phyloP scores from a whole-genome alignment of 176 grass and related monocot genomes.

The Lolium multiflorum region DNA sequence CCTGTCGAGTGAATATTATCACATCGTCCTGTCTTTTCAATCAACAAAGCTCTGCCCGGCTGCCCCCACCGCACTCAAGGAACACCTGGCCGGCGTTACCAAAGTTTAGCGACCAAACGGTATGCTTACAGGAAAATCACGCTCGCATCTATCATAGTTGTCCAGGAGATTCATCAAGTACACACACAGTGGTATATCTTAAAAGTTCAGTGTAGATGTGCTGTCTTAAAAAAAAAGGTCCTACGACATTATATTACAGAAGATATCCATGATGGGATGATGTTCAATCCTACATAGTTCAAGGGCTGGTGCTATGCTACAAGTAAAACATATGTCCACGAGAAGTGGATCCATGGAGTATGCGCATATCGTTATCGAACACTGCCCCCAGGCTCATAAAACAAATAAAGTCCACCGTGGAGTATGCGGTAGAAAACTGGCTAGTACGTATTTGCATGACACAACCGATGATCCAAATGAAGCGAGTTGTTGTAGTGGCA shows the following conservation, averaged over 20 bases:
- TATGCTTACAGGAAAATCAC: constrained; percentile 19
- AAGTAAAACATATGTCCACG: background rate
- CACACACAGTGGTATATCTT: background rate
- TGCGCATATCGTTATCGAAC: background rate
- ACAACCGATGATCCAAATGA: background rate
- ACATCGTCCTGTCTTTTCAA: background rate
- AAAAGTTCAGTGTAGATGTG: background rate
- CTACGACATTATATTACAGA: background rate
- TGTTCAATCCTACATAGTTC: background rate
- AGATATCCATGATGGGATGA: background rate
- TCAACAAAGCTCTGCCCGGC: background rate
- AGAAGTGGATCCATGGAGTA: background rate
- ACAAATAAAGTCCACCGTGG: background rate
- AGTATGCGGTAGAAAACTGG: background rate
- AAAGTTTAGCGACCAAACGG: background rate
- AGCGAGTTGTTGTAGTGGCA: background rate
- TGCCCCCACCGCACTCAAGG: too few species aligned
- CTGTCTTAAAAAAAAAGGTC: background rate
- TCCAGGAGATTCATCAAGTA: background rate
- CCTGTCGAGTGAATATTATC: background rate
- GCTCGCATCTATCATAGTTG: background rate
- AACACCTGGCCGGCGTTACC: background rate
- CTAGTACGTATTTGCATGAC: background rate
- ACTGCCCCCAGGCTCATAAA: background rate
- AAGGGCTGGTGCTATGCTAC: background rate